Conservation (phyloP, 129 eudicot species). For the Escallonia herrerae region DNA sequence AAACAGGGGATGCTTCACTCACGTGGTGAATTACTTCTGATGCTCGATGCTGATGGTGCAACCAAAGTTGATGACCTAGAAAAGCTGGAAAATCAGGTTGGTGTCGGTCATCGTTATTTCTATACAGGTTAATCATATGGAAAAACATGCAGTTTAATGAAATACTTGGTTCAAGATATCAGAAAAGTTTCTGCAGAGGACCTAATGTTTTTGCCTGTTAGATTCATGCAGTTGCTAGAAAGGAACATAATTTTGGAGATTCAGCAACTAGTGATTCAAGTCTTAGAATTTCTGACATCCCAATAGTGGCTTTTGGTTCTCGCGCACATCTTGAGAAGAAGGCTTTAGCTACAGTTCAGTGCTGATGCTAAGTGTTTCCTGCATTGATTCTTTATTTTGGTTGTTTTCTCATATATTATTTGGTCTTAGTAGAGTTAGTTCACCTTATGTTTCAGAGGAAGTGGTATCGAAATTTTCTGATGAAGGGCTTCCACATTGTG, state of each 20-base stretch:
- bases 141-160: neutral
- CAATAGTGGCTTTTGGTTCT: slow-evolving; percentile 69
- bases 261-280: slow-evolving; percentile 30
- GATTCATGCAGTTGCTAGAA: slow-evolving; percentile 66
- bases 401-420: neutral
- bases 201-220: slow-evolving; percentile 36
- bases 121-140: neutral
- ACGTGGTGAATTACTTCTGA: slow-evolving; percentile 77
- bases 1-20: slow-evolving; percentile 99
- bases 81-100: slow-evolving; percentile 96
- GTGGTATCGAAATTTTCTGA: slow-evolving; percentile 94
- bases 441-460: slow-evolving; percentile 59
- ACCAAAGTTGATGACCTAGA: slow-evolving; percentile 88
- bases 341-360: slow-evolving; percentile 86
- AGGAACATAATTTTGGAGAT: slow-evolving; percentile 24
- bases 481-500: slow-evolving; percentile 96
- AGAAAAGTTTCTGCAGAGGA: slow-evolving; percentile 7
- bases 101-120: slow-evolving; percentile 1
- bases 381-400: neutral
- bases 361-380: neutral
- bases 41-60: slow-evolving; percentile 99
- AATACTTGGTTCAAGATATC: neutral
- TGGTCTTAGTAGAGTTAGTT: slow-evolving; percentile 7
- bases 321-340: slow-evolving; percentile 94
- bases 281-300: slow-evolving; percentile 51